Evolutionary conservation across 1,284 basidiomycete species (phyloP).

Genomic region (Sanguinoderma infundibulare): DNA sequence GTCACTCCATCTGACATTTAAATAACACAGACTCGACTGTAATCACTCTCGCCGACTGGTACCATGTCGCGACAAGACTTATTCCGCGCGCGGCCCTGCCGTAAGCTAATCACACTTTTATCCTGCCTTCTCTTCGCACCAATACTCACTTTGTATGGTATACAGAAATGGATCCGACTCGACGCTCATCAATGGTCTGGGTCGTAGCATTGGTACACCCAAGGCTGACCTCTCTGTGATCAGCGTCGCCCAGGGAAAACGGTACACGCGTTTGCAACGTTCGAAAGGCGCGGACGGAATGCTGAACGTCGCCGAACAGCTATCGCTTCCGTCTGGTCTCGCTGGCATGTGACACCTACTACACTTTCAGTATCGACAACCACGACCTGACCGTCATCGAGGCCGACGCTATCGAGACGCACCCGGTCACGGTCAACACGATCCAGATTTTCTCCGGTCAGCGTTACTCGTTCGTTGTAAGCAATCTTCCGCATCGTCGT

Average conservation of each 20-base stretch:
- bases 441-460: constrained; percentile 41
- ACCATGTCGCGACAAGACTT: constrained; percentile 20
- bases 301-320: constrained; percentile 3
- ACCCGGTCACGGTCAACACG: constrained; percentile 36
- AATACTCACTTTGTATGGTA: too few species aligned
- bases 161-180: constrained; percentile 33
- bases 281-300: neutral
- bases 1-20: too few species aligned
- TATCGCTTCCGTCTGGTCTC: too few species aligned
- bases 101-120: constrained; percentile 9
- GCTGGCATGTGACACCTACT: too few species aligned
- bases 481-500: neutral
- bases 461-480: constrained; percentile 41
- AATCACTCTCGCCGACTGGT: constrained; percentile 32
- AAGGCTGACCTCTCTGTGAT: too few species aligned
- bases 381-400: constrained; percentile 44
- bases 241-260: constrained; percentile 37
- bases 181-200: too few species aligned
- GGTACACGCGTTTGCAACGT: constrained; percentile 30
- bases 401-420: constrained; percentile 36
- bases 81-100: constrained; percentile 17
- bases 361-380: too few species aligned
- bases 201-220: too few species aligned
- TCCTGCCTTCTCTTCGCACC: neutral
- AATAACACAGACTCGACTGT: constrained; percentile 22